Percentiles rank a stretch among this genome's conserved stretches.
Evolutionary conservation across 495 filamentous ascomycete genomes (phyloP).

Genomic region (Aspergillus campestris): DNA sequence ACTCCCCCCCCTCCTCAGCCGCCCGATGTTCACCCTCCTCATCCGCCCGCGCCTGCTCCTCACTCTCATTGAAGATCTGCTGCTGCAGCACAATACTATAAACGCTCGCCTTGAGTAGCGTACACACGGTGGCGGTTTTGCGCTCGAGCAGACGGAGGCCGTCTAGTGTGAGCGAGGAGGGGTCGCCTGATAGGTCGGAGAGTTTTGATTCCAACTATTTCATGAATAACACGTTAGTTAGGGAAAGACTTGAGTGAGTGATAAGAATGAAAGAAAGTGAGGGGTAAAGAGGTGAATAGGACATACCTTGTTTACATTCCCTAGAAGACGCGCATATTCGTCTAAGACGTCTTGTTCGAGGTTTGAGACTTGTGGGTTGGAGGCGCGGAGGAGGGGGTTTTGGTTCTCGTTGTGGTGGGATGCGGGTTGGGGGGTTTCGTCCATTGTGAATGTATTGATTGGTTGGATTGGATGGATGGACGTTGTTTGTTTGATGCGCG

Average conservation of each 20-base stretch:
- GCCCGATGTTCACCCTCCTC: constrained; percentile 13
- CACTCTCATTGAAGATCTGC: constrained; percentile 67
- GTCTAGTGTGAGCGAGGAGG: constrained; percentile 44
- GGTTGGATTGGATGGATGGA: background rate
- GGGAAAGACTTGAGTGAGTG: too few relatives aligned
- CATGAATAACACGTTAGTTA: background rate
- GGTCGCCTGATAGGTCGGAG: constrained; percentile 24
- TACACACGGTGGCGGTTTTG: constrained; percentile 91
- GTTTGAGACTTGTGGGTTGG: constrained; percentile 44
- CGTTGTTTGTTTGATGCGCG: background rate
- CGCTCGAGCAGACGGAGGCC: constrained; percentile 80
- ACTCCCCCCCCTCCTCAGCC: constrained; percentile 13
- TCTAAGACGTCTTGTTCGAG: constrained; percentile 92
- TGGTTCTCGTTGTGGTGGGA: constrained; percentile 4
- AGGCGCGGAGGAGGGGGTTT: constrained; percentile 34
- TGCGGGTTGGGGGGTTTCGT: constrained; percentile 12
- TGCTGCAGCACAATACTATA: constrained; percentile 98
- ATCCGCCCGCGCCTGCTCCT: constrained; percentile 25
- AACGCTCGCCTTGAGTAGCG: constrained; percentile 91
- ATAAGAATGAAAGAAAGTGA: background rate
- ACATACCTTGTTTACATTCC: constrained; percentile 91
- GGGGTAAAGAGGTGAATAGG: background rate
- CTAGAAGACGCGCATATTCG: constrained; percentile 78
- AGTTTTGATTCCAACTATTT: constrained; percentile 33
- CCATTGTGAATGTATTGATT: constrained; percentile 7